Evolutionary conservation across 2,329 filamentous ascomycete species (phyloP), one percentile per base, ranked within the genome.

Genomic region (Ascosphaera acerosa): DNA sequence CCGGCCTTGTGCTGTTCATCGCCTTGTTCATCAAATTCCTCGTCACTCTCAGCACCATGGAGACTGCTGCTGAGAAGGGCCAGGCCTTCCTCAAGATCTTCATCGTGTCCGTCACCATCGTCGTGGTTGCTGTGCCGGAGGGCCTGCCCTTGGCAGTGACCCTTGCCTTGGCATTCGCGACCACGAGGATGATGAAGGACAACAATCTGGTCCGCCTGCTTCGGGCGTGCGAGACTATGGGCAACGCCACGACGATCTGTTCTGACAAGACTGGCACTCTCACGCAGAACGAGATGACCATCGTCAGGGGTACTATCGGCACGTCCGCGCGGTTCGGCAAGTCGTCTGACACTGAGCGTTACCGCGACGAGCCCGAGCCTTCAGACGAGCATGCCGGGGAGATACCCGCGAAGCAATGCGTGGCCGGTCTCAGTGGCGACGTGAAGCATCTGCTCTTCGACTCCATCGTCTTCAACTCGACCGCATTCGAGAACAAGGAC

Each of bases 201-300:
- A 75, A 76, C 52, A 80, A 80, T 42, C 53, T 81, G 35, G 74
- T 80, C 28, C 68, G 75, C 20, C 70, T 78, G 34, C 59, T 81
- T 34, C 74, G 76, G 43, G 72, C 75, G 15, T 80, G 75, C 42
- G 75, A 80, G 48, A 76, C 76, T 29, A 80, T 80, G 74, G 75
- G 75, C 32, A 80, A 77, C 43, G 74, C 73, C 4, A 76, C 71
- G 1, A 74, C 75, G 0, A 72, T 84, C 20, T 84, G 76, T 50
- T 81, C 76, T 3, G 76, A 78, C 48, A 78, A 78, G 51, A 78
- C 73, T 1, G 73, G 73, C 31, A 78, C 73, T 4, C 52, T 78
- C 12, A 78, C 73, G 0, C 70, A 75, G 35, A 76, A 76, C 44
- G 68, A 70, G 47, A 76, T 76, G 71, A 74, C 70, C 0, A 73